Conservation (phyloP, 2,329 filamentous ascomycete genomes). For the Penicillium hordei region DNA sequence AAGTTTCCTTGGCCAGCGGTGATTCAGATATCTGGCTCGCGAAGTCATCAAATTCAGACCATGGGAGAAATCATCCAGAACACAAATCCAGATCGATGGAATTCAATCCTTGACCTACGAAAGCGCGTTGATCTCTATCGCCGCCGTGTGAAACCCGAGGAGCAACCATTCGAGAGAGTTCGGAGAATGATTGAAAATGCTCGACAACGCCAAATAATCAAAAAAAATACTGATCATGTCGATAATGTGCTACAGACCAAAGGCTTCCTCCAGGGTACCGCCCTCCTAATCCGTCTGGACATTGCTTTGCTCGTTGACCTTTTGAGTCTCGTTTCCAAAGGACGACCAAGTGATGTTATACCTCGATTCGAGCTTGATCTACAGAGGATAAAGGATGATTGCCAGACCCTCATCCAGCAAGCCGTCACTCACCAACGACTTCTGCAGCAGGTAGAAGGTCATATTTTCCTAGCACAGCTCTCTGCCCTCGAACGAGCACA, state of each 20-base stretch:
- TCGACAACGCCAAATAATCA: constrained; percentile 27
- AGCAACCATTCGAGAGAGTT: constrained; percentile 43
- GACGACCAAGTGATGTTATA: not conserved
- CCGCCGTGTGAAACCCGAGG: constrained; percentile 33
- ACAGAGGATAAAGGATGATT: constrained; percentile 40
- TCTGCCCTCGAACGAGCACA: constrained; percentile 44
- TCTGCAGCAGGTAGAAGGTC: constrained; percentile 52
- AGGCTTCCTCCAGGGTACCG: constrained; percentile 44
- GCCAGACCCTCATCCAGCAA: constrained; percentile 41
- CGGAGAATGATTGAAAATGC: constrained; percentile 37
- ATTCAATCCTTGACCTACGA: constrained; percentile 29
- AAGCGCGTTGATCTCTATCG: constrained; percentile 33
- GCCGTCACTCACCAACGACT: constrained; percentile 40
- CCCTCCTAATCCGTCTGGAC: constrained; percentile 53
- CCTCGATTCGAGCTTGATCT: constrained; percentile 28
- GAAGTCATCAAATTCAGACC: constrained; percentile 26
- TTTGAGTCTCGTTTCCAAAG: constrained; percentile 23
- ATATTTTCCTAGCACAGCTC: constrained; percentile 53
- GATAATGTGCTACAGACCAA: constrained; percentile 38
- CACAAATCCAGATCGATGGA: constrained; percentile 26
- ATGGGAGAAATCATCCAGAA: constrained; percentile 23
- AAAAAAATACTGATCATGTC: constrained; percentile 26
- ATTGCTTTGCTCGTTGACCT: constrained; percentile 50
- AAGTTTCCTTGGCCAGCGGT: not conserved
- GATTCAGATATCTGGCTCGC: constrained; percentile 14